These are phyloP conservation scores for Pterulicium gracile DNA, from an alignment of 1,284 basidiomycete species.

Conservation along the genomic window DNA sequence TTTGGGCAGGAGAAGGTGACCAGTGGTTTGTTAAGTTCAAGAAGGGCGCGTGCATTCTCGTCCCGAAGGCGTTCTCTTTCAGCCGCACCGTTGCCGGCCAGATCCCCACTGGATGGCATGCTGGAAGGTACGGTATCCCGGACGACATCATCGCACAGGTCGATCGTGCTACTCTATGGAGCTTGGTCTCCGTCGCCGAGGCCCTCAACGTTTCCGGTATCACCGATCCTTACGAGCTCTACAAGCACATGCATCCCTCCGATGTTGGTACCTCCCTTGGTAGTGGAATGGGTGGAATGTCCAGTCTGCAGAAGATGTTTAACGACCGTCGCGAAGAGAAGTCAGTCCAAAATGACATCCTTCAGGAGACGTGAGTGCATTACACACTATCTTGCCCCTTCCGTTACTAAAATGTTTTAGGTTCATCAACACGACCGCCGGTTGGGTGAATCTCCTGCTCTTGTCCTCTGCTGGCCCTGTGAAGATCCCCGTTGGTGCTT, in stretches of 20 bases:
- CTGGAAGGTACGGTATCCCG: constrained; percentile 95
- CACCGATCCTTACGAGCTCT: constrained; percentile 94
- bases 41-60: constrained; percentile 89
- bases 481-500: constrained; percentile 98
- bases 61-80: constrained; percentile 95
- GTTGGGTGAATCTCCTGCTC: constrained; percentile 93
- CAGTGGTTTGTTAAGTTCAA: constrained; percentile 98
- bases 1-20: constrained; percentile 83
- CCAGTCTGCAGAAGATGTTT: constrained; percentile 91
- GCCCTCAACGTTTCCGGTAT: constrained; percentile 96
- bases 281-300: constrained; percentile 95
- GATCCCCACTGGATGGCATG: constrained; percentile 95
- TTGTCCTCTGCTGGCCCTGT: constrained; percentile 94
- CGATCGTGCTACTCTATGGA: constrained; percentile 94
- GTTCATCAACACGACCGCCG: constrained; percentile 96
- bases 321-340: constrained; percentile 95
- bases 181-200: constrained; percentile 90
- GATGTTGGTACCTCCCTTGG: constrained; percentile 90
- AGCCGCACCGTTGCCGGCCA: constrained; percentile 93
- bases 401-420: constrained; percentile 28
- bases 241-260: constrained; percentile 93
- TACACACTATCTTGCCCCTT: constrained; percentile 3
- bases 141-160: constrained; percentile 93
- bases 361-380: constrained; percentile 85
- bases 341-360: constrained; percentile 95